These are phyloP conservation scores for Sequoiadendron giganteum DNA, from an alignment of 75 land plant genomes.

Conservation along the genomic window DNA sequence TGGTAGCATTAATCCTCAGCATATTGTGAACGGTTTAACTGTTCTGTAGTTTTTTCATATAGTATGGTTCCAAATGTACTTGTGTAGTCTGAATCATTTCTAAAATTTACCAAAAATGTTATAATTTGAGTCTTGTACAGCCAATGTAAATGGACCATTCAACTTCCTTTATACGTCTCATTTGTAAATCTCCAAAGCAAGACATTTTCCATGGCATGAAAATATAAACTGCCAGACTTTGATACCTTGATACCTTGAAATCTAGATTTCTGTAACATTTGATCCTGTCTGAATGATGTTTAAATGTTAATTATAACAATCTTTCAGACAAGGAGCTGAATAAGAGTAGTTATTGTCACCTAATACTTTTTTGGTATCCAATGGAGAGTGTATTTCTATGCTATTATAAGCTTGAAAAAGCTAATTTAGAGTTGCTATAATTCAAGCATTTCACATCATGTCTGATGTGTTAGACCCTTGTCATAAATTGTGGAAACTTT, in stretches of 20 bases:
- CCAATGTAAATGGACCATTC: neutral
- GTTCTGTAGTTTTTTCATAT: neutral
- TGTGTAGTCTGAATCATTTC: neutral
- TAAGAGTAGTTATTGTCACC: neutral
- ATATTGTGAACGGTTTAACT: neutral
- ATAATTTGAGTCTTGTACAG: neutral
- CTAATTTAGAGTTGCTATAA: neutral
- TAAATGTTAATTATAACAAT: neutral
- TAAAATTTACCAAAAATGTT: neutral
- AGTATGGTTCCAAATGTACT: neutral
- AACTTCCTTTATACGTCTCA: neutral
- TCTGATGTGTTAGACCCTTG: neutral
- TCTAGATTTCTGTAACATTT: neutral
- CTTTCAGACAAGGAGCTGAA: neutral
- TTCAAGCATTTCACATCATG: neutral
- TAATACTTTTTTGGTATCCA: neutral
- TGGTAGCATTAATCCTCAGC: slow-evolving; percentile 24
- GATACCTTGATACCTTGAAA: neutral
- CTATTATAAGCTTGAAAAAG: neutral
- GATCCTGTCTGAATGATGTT: neutral
- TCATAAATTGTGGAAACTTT: neutral
- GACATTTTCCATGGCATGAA: neutral
- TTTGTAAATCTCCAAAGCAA: neutral
- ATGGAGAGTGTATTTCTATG: neutral
- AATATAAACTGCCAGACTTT: neutral